A percentile compares a stretch with the other conserved stretches of the same genome.
phyloP scores from a whole-genome alignment of 441 rosid species.

The Metrosideros polymorpha region DNA sequence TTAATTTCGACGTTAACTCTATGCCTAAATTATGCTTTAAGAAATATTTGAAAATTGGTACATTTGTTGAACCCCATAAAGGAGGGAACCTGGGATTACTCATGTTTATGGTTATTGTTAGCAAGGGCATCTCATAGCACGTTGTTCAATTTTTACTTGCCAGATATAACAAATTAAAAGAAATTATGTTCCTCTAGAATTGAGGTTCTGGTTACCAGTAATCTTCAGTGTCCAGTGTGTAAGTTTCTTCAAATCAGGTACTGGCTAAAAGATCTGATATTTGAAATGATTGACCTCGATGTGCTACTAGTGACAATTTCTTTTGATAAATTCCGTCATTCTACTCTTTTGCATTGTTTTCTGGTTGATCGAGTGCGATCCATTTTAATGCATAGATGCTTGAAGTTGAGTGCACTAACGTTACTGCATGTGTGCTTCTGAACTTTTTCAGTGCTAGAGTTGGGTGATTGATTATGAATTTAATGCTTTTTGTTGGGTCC shows the following conservation, averaged over 20 bases:
- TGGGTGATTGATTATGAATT: background rate
- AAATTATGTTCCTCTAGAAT: background rate
- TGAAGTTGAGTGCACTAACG: background rate
- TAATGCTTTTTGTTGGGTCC: background rate
- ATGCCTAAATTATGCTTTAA: background rate
- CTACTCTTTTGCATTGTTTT: background rate
- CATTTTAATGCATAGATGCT: background rate
- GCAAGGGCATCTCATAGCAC: background rate
- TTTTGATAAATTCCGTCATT: background rate
- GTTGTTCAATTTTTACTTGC: background rate
- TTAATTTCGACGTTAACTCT: background rate
- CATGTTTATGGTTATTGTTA: no score
- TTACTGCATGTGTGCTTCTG: background rate
- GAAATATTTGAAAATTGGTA: background rate
- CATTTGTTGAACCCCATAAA: background rate
- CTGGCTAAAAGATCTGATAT: background rate
- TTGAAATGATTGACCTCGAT: background rate
- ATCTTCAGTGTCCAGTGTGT: background rate
- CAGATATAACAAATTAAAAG: background rate
- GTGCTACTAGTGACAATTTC: background rate
- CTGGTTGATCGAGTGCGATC: background rate
- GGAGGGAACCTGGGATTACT: background rate
- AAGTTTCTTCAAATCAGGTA: background rate
- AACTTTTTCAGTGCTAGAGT: background rate
- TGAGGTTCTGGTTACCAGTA: background rate